These are phyloP conservation scores for Silybum marianum DNA, from an alignment of 129 eudicot species.

Conservation along the genomic window DNA sequence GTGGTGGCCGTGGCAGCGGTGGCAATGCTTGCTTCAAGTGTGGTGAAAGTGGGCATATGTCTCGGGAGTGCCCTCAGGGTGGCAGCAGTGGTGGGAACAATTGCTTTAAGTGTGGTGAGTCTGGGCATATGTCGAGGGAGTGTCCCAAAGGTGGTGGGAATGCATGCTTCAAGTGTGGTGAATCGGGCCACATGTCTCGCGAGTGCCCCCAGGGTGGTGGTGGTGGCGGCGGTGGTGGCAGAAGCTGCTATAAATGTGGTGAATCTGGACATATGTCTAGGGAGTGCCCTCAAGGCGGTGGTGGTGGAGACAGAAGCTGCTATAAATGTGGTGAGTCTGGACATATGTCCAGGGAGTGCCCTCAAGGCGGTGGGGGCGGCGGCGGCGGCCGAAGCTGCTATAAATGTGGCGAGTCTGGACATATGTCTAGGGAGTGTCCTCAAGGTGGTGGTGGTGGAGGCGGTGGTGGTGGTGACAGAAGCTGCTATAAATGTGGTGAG, in stretches of 20 bases:
- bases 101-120: constrained; percentile 29
- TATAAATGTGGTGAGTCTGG: neutral
- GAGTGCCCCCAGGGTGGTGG: neutral
- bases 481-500: neutral
- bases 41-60: constrained; percentile 21
- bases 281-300: neutral
- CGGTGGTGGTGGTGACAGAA: neutral
- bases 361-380: constrained; percentile 6
- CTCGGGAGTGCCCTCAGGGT: constrained; percentile 22
- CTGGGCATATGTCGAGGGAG: constrained; percentile 27
- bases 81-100: neutral
- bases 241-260: neutral
- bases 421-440: neutral
- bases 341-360: neutral
- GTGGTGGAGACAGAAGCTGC: neutral
- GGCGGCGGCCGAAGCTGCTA: neutral
- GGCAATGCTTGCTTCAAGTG: constrained; percentile 10
- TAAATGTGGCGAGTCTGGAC: neutral
- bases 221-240: neutral
- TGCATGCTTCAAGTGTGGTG: neutral
- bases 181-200: neutral
- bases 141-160: constrained; percentile 28
- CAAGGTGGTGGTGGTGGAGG: neutral
- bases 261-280: neutral
- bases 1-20: constrained; percentile 23